phyloP scores from a whole-genome alignment of 805 yeast genomes.

The Metschnikowia reukaufii region DNA sequence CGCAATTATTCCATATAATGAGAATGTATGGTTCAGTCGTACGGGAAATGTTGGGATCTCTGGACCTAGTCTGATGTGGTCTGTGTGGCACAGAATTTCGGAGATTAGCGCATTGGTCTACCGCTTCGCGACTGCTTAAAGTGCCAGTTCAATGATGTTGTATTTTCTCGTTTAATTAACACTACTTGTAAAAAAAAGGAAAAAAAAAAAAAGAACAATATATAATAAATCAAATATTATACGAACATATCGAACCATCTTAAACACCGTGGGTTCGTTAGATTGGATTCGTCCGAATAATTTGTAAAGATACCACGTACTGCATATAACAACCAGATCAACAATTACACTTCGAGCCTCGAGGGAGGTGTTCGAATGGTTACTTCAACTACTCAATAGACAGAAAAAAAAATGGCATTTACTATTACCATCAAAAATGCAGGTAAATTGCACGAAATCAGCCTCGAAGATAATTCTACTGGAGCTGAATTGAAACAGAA shows the following conservation, averaged over 20 bases:
- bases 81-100: conserved; percentile 31
- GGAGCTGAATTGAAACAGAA: conserved; percentile 67
- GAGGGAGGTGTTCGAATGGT: background rate
- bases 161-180: too few relatives aligned
- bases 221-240: too few relatives aligned
- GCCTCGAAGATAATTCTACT: conserved; percentile 50
- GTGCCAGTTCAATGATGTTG: background rate
- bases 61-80: conserved; percentile 37
- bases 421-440: conserved; percentile 38
- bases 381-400: background rate
- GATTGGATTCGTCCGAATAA: background rate
- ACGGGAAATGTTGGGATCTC: conserved; percentile 32
- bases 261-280: too few relatives aligned
- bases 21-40: conserved; percentile 41
- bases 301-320: background rate
- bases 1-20: conserved; percentile 31
- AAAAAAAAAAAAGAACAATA: too few relatives aligned
- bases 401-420: conserved; percentile 13
- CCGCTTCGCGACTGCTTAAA: conserved; percentile 8
- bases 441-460: conserved; percentile 42
- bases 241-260: too few relatives aligned
- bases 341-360: background rate
- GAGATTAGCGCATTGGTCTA: conserved; percentile 32
- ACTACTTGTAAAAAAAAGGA: too few relatives aligned
- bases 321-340: background rate